Evolutionary conservation across 75 land plant species (phyloP).

Genomic region (Cupressus sempervirens): DNA sequence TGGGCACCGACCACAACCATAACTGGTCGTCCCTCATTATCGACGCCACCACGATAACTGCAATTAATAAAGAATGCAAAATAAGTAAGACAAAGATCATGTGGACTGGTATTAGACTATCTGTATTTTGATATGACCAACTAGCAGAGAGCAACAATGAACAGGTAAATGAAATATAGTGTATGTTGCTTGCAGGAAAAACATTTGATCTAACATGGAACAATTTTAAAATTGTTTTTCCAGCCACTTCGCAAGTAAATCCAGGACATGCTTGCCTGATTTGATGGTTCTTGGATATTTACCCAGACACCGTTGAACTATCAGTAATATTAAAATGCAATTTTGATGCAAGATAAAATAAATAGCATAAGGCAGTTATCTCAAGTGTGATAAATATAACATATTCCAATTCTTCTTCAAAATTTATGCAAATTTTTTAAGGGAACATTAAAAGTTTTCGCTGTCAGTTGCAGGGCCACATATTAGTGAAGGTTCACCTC

Average conservation of each 20-base stretch:
- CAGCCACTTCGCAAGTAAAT: neutral
- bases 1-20: conserved; percentile 99
- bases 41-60: conserved; percentile 97
- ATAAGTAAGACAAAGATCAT: neutral
- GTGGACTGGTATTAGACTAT: neutral
- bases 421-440: too few relatives aligned
- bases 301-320: too few relatives aligned
- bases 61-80: neutral
- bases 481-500: too few relatives aligned
- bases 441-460: too few relatives aligned
- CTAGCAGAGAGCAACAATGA: neutral
- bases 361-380: too few relatives aligned
- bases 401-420: too few relatives aligned
- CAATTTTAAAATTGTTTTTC: neutral
- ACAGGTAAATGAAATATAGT: neutral
- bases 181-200: neutral
- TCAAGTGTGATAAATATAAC: too few relatives aligned
- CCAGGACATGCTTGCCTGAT: neutral
- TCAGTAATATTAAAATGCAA: too few relatives aligned
- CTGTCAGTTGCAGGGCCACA: too few relatives aligned
- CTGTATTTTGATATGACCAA: neutral
- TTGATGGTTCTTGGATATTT: too few relatives aligned
- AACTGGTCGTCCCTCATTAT: conserved; percentile 90
- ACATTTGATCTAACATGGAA: neutral
- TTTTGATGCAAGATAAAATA: too few relatives aligned